A percentile compares a stretch with the other conserved stretches of the same genome.
Evolutionary conservation across 805 yeast genomes (phyloP).

Genomic region (Yamadazyma sp.): DNA sequence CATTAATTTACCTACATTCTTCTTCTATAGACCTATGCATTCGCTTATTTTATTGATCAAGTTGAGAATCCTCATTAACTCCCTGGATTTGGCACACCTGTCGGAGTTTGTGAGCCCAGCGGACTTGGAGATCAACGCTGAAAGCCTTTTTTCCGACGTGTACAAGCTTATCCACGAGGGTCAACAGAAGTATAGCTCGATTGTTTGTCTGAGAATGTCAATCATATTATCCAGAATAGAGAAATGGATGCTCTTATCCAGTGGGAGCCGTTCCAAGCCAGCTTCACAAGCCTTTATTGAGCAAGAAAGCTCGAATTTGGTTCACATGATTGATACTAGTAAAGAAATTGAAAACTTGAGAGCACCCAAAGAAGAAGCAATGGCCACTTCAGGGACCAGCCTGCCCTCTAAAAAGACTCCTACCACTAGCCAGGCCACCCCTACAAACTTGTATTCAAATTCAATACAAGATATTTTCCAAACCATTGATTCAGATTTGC

Average conservation of each 20-base stretch:
- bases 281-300: conserved; percentile 8
- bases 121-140: conserved; percentile 22
- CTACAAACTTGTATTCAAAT: conserved; percentile 12
- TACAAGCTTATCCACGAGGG: conserved; percentile 20
- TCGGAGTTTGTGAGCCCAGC: conserved; percentile 14
- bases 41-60: conserved; percentile 50
- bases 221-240: conserved; percentile 24
- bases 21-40: conserved; percentile 54
- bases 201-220: conserved; percentile 25
- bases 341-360: conserved; percentile 32
- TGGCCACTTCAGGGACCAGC: not conserved
- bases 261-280: conserved; percentile 10
- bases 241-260: conserved; percentile 28
- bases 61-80: conserved; percentile 45
- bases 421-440: not conserved
- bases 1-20: conserved; percentile 47
- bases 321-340: conserved; percentile 29
- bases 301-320: conserved; percentile 19
- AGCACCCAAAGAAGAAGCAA: conserved; percentile 21
- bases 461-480: conserved; percentile 28
- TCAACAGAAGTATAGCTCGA: conserved; percentile 20
- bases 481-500: conserved; percentile 30
- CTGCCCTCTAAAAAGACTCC: not conserved
- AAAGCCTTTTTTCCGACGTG: conserved; percentile 20
- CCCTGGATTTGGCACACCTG: conserved; percentile 29